Evolutionary conservation across 108 stramenopile species (phyloP), one percentile per base, ranked within the genome.

Genomic region (Pseudonitzschia multiseries): DNA sequence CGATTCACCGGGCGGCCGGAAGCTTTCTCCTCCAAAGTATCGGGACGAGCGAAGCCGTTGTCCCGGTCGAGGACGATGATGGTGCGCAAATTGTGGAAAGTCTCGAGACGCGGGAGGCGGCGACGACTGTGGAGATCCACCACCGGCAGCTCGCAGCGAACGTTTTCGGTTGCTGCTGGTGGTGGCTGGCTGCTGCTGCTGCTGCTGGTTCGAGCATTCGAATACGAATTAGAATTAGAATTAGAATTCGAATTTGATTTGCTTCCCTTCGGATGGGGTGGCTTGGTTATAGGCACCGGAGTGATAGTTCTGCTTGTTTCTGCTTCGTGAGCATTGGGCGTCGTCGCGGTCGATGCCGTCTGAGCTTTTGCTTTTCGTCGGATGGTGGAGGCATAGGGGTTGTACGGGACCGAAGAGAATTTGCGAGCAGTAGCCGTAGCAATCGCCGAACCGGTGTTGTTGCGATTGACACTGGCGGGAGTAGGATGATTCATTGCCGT

Each of bases 1-100:
- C 9, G 32, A 62, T 40, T 15, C 61, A 62, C 61, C 32, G 33
- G 61, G 61, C 3, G 61, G n/a, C 31, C 61, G 61, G 31, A 62
- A 62, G 21, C 33, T 29, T 17, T 24, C 12, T 31, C 32, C 33
- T 40, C 61, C 61, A 40, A 62, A 62, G 29, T 33, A 28, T 14
- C 61, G 61, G 12, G 61, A 62, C 27, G 61, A 31, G 9, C 61
- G 46, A 5, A 48, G 46, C 8, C 46, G 46, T 18, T 48, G 46
- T 48, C 46, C 46, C 46, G 46, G 18, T 48, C 17, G 46, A 2
- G 1, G 46, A 48, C 46, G 14, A 5, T 3, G 46, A 48, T n/a
- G n/a, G n/a, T n/a, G n/a, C n/a, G n/a, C n/a, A n/a, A n/a, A n/a
- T n/a, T n/a, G n/a, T n/a, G n/a, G n/a, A 10, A 48, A 48, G 1